These are phyloP conservation scores for Arachnomyces sp. DNA, from an alignment of 2,329 filamentous ascomycete genomes.

Conservation along the genomic window DNA sequence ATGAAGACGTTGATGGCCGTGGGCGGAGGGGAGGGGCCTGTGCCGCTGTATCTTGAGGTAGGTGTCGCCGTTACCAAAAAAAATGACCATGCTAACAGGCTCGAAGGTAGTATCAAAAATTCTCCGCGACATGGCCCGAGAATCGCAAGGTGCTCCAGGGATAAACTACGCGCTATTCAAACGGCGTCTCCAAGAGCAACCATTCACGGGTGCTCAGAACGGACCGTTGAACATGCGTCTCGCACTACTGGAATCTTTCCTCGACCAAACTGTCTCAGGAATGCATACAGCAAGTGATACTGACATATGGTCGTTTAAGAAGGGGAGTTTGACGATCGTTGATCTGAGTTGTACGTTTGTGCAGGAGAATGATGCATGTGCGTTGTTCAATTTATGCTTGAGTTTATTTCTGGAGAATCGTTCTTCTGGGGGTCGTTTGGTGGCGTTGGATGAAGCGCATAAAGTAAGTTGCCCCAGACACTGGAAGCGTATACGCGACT, in stretches of 20 bases:
- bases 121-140: constrained; percentile 43
- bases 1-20: constrained; percentile 52
- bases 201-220: constrained; percentile 43
- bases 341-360: constrained; percentile 68
- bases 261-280: constrained; percentile 27
- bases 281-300: constrained; percentile 8
- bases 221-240: constrained; percentile 52
- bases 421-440: constrained; percentile 45
- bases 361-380: constrained; percentile 57
- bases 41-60: constrained; percentile 46
- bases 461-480: constrained; percentile 41
- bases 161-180: constrained; percentile 43
- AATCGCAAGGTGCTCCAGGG: constrained; percentile 22
- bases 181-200: constrained; percentile 23
- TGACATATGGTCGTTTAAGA: constrained; percentile 19
- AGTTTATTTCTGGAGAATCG: constrained; percentile 55
- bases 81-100: background rate
- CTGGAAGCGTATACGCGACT: too few species aligned
- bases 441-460: constrained; percentile 70
- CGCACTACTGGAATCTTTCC: constrained; percentile 56
- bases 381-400: constrained; percentile 64
- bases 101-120: constrained; percentile 38
- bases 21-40: constrained; percentile 26
- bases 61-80: background rate
- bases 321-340: constrained; percentile 54